These are phyloP conservation scores for Ceratobasidium sp. DNA, from an alignment of 1,284 basidiomycete genomes.

Conservation along the genomic window DNA sequence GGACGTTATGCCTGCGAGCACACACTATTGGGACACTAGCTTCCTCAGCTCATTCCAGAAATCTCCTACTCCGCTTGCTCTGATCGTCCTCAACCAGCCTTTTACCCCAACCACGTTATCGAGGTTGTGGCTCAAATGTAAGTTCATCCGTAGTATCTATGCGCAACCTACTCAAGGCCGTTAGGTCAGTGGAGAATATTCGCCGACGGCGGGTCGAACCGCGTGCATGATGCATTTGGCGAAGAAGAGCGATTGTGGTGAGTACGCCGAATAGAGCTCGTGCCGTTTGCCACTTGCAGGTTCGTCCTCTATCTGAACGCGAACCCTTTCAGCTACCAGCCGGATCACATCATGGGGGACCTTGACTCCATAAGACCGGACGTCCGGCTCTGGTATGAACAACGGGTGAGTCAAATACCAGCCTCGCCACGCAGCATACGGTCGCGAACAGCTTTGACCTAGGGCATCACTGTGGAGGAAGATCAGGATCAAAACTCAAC, in stretches of 20 bases:
- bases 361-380: constrained; percentile 85
- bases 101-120: constrained; percentile 70
- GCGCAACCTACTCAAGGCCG: constrained; percentile 48
- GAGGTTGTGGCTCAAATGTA: constrained; percentile 71
- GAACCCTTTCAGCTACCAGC: constrained; percentile 63
- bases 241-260: constrained; percentile 51
- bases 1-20: constrained; percentile 16
- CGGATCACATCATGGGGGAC: constrained; percentile 91
- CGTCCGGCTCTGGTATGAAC: constrained; percentile 72
- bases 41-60: constrained; percentile 10
- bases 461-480: constrained; percentile 72
- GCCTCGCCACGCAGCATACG: constrained; percentile 7
- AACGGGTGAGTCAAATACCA: constrained; percentile 56
- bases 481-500: constrained; percentile 85
- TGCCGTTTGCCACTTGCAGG: not conserved
- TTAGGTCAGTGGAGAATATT: constrained; percentile 59
- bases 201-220: constrained; percentile 94
- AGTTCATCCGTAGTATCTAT: constrained; percentile 49
- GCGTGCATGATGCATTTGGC: constrained; percentile 71
- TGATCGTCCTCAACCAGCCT: constrained; percentile 90
- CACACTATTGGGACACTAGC: constrained; percentile 27
- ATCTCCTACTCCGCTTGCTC: constrained; percentile 53
- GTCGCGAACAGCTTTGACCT: constrained; percentile 32
- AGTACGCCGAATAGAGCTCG: constrained; percentile 44
- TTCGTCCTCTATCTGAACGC: not conserved